These are phyloP conservation scores for Pythium scleroteichum DNA, from an alignment of 352 stramenopile genomes.

Conservation along the genomic window DNA sequence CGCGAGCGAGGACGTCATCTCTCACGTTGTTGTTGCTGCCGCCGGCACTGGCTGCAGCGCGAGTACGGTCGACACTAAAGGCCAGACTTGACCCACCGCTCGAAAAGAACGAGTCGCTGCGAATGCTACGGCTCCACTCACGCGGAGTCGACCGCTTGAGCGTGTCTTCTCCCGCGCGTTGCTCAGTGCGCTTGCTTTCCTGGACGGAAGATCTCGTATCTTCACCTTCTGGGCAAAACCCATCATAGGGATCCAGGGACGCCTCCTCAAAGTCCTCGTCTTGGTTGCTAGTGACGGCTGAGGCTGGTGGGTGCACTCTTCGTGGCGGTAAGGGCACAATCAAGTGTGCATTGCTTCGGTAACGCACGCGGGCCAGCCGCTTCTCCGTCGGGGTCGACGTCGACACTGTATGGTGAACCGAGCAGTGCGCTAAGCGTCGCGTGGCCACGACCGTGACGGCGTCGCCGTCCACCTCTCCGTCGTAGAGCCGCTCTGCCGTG, in stretches of 20 bases:
- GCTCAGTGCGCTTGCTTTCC: slow-evolving; percentile 13
- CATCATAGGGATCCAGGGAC: neutral
- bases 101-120: slow-evolving; percentile 8
- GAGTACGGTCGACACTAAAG: slow-evolving; percentile 38
- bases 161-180: slow-evolving; percentile 24
- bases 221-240: slow-evolving; percentile 6
- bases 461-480: slow-evolving; percentile 5
- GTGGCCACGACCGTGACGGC: slow-evolving; percentile 25
- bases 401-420: slow-evolving; percentile 54
- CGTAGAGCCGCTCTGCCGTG: slow-evolving; percentile 33
- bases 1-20: slow-evolving; percentile 60
- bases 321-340: slow-evolving; percentile 22
- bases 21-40: slow-evolving; percentile 29
- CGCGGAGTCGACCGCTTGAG: slow-evolving; percentile 15
- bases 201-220: neutral
- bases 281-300: slow-evolving; percentile 22
- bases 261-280: slow-evolving; percentile 13
- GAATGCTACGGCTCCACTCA: neutral
- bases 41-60: slow-evolving; percentile 16
- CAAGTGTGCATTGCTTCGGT: slow-evolving; percentile 8
- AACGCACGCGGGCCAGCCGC: slow-evolving; percentile 32
- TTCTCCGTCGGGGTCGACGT: slow-evolving; percentile 52
- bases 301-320: slow-evolving; percentile 1
- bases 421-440: slow-evolving; percentile 7
- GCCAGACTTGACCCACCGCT: slow-evolving; percentile 19